A percentile compares a stretch with the other conserved stretches of the same genome.
phyloP scores from a whole-genome alignment of 345 rosid species.

The Turritis glabra region DNA sequence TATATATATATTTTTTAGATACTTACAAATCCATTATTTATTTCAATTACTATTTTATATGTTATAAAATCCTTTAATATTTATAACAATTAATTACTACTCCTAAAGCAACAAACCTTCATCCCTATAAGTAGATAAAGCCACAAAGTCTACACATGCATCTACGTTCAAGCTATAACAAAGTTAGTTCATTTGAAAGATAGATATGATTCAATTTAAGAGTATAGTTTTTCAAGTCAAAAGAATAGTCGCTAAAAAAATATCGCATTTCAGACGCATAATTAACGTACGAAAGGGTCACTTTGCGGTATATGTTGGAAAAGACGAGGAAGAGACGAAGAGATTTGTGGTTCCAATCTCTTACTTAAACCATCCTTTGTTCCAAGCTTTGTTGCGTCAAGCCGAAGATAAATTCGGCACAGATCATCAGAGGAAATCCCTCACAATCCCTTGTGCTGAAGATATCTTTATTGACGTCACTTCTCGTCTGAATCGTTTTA shows the following conservation, averaged over 20 bases:
- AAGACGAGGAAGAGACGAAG: constrained; percentile 36
- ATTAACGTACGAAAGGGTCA: constrained; percentile 16
- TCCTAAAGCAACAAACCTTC: constrained; percentile 14
- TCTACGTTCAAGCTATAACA: background rate
- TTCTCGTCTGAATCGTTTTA: constrained; percentile 14
- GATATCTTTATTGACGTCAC: constrained; percentile 24
- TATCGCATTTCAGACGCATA: background rate
- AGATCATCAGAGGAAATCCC: constrained; percentile 34
- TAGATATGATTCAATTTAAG: constrained; percentile 10
- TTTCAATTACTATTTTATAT: background rate
- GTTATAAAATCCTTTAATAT: constrained; percentile 5
- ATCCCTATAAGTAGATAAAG: constrained; percentile 5
- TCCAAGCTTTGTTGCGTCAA: constrained; percentile 39
- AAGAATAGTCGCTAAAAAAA: background rate
- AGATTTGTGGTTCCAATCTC: constrained; percentile 45
- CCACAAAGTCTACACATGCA: background rate
- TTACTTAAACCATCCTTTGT: constrained; percentile 43
- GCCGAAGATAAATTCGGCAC: constrained; percentile 42
- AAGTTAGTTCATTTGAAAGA: background rate
- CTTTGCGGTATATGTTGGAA: constrained; percentile 27
- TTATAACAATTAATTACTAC: background rate
- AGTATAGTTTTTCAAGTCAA: background rate
- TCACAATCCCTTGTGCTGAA: constrained; percentile 31
- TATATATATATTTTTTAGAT: background rate
- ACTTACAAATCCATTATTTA: background rate